Percentiles rank a stretch among this genome's conserved stretches.
These are phyloP conservation scores for Hsuehochloa calcarea DNA, from an alignment of 176 grass and related monocot genomes.

Conservation along the genomic window DNA sequence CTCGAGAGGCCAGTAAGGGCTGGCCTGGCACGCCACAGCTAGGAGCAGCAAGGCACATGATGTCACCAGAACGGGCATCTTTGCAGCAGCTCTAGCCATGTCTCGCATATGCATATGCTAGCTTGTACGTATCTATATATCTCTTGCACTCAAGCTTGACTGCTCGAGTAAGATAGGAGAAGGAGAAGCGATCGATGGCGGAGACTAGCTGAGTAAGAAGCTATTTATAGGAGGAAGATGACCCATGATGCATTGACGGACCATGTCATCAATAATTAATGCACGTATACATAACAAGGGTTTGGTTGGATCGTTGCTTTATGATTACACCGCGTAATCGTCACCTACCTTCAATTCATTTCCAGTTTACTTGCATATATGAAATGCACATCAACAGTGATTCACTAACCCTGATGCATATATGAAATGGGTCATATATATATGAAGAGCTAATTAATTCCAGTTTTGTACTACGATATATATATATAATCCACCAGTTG, in stretches of 20 bases:
- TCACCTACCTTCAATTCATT: not conserved
- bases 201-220: not conserved
- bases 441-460: not conserved
- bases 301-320: not conserved
- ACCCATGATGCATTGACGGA: not conserved
- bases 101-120: not conserved
- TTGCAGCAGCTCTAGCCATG: not conserved
- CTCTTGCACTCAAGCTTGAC: not conserved
- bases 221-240: not conserved
- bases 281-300: no score
- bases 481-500: not conserved
- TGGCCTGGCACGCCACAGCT: not conserved
- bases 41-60: not conserved
- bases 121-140: not conserved
- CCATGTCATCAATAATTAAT: not conserved
- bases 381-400: not conserved
- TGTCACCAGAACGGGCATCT: not conserved
- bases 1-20: conserved; percentile 29
- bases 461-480: not conserved
- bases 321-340: not conserved
- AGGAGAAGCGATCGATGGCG: not conserved
- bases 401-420: not conserved
- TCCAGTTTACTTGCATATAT: not conserved
- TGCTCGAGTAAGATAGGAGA: not conserved
- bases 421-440: not conserved